Evolutionary conservation across 768 basidiomycete genomes (phyloP).

Genomic region (Collybia mongolica): DNA sequence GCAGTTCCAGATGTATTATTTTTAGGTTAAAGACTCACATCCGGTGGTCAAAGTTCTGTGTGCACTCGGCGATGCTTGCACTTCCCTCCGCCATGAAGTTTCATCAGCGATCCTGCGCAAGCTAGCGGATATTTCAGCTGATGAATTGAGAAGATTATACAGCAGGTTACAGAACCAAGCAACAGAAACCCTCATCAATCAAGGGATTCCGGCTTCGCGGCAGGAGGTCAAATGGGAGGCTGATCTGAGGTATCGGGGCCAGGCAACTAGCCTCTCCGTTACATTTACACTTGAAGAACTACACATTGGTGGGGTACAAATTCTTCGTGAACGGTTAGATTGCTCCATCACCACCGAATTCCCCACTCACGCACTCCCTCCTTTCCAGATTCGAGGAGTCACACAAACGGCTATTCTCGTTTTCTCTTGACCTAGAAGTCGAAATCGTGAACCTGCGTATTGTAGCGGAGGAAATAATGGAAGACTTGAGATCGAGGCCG

Average conservation of each 20-base stretch:
- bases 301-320: conserved; percentile 5
- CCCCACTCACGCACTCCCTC: conserved; percentile 2
- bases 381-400: conserved; percentile 18
- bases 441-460: conserved; percentile 23
- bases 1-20: not conserved
- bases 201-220: conserved; percentile 14
- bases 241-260: conserved; percentile 26
- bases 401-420: conserved; percentile 23
- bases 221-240: conserved; percentile 19
- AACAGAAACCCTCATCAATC: conserved; percentile 16
- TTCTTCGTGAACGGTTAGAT: too few relatives aligned
- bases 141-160: conserved; percentile 9
- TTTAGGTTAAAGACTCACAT: not conserved
- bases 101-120: conserved; percentile 20
- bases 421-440: conserved; percentile 21
- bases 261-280: conserved; percentile 22
- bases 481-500: conserved; percentile 11
- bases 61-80: conserved; percentile 27
- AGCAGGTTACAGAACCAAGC: conserved; percentile 12
- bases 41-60: conserved; percentile 21
- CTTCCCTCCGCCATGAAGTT: conserved; percentile 23
- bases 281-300: conserved; percentile 18
- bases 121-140: conserved; percentile 16
- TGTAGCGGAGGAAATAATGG: conserved; percentile 16
- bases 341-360: conserved; percentile 6